Evolutionary conservation across 106 monocot species (phyloP).

Genomic region (Platanthera guangdongensis): DNA sequence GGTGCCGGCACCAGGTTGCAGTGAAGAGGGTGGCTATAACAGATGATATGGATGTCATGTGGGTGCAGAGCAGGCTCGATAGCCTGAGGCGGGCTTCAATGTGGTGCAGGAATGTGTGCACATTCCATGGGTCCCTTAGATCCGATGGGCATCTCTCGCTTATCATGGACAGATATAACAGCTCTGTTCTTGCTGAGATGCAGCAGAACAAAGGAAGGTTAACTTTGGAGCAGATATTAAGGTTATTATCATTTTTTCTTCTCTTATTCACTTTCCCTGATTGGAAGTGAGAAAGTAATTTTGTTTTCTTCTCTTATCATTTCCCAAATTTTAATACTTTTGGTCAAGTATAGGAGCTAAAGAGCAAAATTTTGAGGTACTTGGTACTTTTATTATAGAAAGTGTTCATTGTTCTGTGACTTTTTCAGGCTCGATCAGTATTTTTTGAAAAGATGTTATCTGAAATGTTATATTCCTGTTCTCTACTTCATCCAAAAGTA

Average conservation of each 20-base stretch:
- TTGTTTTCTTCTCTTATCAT: background rate
- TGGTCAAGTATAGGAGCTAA: background rate
- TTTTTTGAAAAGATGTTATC: background rate
- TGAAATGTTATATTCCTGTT: background rate
- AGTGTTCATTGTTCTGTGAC: background rate
- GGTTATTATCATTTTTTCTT: constrained; percentile 26
- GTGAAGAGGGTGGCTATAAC: constrained; percentile 71
- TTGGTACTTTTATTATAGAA: constrained; percentile 3
- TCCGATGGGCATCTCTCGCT: constrained; percentile 75
- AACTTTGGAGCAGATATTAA: constrained; percentile 94
- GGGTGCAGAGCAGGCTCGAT: constrained; percentile 63
- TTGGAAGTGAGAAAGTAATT: background rate
- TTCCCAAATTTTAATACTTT: background rate
- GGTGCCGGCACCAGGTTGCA: constrained; percentile 74
- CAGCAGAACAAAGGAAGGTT: constrained; percentile 89
- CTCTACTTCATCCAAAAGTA: background rate
- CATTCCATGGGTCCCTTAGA: constrained; percentile 70
- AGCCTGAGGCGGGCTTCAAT: constrained; percentile 51
- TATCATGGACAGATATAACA: constrained; percentile 71
- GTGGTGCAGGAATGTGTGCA: constrained; percentile 96
- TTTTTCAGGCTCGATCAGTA: background rate
- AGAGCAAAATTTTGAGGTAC: background rate
- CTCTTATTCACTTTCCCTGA: background rate
- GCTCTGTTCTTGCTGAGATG: constrained; percentile 88
- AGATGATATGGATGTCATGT: constrained; percentile 55